Evolutionary conservation across 139 green algal species (phyloP), one percentile per base, ranked within the genome.

Genomic region (Marvania coccoides): DNA sequence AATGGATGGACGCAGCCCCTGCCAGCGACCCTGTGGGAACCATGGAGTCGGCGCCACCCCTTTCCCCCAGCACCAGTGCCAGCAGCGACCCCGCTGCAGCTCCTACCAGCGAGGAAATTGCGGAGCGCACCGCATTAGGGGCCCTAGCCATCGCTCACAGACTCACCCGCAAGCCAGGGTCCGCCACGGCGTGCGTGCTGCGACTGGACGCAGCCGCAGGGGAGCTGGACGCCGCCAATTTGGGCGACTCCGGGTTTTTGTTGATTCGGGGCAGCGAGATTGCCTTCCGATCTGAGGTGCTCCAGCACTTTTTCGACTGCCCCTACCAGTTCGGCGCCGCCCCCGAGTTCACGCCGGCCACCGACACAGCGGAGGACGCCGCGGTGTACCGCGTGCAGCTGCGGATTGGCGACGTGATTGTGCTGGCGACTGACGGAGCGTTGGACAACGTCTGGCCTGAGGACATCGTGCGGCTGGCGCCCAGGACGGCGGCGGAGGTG

Each of bases 241-340:
- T 97, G 6, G 90, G 89, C 6, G 90, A 97, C 80, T 84, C 62
- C 12, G 79, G 79, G n/a, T 83, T 85, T 61, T 34, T 81, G 30
- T 45, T 73, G 29, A 24, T 69, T 12, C 45, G 61, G 19, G 46
- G 48, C 26, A 57, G 39, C 5, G 19, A 79, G 26, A 66, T 91
- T 14, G 51, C 81, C 5, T 94, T 93, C 83, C 80, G 86, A 67
- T 90, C 81, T 2, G 88, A 87, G 7, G 71, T 81, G 54, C 88
- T 96, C 81, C 89, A 98, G 77, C 92, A 98, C 76, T 78, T 75
- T 66, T 99, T 98, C 80, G 97, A 99, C 82, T 99, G 94, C 61
- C 94, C 94, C 12, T 97, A 81, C 81, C 90, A 95, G 72, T 59
- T 93, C 26, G 84, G 83, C 19, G 63, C 72, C 33, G 7, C 42